phyloP scores from a whole-genome alignment of 306 rosid genomes.

The Quercus aquifolioides region DNA sequence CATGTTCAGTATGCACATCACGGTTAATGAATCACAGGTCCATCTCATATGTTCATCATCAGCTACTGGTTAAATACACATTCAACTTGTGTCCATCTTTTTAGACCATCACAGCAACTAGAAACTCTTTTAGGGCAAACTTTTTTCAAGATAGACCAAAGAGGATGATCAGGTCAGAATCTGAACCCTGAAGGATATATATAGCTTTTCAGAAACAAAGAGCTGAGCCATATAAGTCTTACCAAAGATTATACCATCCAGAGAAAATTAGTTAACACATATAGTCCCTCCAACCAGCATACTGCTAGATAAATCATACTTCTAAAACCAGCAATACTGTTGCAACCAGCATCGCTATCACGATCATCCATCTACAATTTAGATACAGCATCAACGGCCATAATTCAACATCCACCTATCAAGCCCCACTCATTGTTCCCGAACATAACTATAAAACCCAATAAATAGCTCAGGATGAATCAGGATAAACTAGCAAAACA shows the following conservation, averaged over 20 bases:
- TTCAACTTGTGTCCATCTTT: slow-evolving; percentile 31
- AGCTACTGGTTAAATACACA: slow-evolving; percentile 42
- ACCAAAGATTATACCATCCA: slow-evolving; percentile 51
- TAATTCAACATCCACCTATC: slow-evolving; percentile 58
- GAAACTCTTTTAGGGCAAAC: slow-evolving; percentile 27
- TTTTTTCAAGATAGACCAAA: slow-evolving; percentile 20
- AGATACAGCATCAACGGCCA: slow-evolving; percentile 72
- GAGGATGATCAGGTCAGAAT: slow-evolving; percentile 37
- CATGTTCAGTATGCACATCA: slow-evolving; percentile 36
- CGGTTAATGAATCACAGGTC: slow-evolving; percentile 38
- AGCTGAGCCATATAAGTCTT: slow-evolving; percentile 44
- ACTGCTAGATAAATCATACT: slow-evolving; percentile 54
- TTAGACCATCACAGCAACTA: slow-evolving; percentile 40
- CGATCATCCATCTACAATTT: slow-evolving; percentile 62
- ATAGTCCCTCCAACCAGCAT: slow-evolving; percentile 60
- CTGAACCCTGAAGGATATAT: slow-evolving; percentile 30
- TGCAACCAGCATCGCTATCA: slow-evolving; percentile 73
- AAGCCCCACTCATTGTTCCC: slow-evolving; percentile 58
- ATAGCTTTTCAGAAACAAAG: slow-evolving; percentile 33
- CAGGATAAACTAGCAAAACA: slow-evolving; percentile 24
- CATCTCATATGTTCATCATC: slow-evolving; percentile 46
- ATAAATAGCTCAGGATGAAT: slow-evolving; percentile 54
- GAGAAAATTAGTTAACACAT: slow-evolving; percentile 45
- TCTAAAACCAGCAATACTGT: slow-evolving; percentile 61
- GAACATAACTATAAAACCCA: slow-evolving; percentile 87